phyloP scores from a whole-genome alignment of 208 protist species.

The Acanthamoeba healyi region DNA sequence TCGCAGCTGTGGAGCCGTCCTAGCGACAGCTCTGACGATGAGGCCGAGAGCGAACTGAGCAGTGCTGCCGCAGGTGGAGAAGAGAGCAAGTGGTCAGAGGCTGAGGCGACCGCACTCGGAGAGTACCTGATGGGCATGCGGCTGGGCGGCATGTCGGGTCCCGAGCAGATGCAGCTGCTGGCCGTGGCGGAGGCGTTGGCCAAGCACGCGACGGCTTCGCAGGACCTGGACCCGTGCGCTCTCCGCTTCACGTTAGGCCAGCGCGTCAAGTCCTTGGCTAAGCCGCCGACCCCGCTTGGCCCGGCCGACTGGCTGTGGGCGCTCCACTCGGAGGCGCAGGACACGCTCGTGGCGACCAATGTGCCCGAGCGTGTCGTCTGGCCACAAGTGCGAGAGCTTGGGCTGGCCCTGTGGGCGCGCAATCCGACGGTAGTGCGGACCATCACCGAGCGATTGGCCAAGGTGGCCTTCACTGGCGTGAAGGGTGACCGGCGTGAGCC shows the following conservation, averaged over 20 bases:
- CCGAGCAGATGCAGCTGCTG: conserved; percentile 76
- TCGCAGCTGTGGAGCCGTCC: neutral
- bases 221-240: conserved; percentile 73
- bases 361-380: conserved; percentile 72
- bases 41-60: neutral
- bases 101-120: conserved; percentile 35
- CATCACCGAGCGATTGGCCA: conserved; percentile 86
- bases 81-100: conserved; percentile 13
- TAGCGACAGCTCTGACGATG: neutral
- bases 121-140: conserved; percentile 59
- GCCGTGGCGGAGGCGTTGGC: conserved; percentile 73
- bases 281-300: conserved; percentile 27
- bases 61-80: neutral
- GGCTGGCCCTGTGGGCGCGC: conserved; percentile 80
- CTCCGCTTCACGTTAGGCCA: conserved; percentile 62
- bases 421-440: conserved; percentile 75
- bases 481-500: conserved; percentile 88
- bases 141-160: conserved; percentile 62
- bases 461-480: conserved; percentile 89
- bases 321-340: conserved; percentile 83
- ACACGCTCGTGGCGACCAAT: conserved; percentile 71
- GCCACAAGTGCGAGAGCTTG: conserved; percentile 66
- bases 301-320: conserved; percentile 80
- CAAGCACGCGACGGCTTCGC: conserved; percentile 54
- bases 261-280: conserved; percentile 28